Conservation (phyloP, 768 basidiomycete species). For the Rhizopogon roseolus region DNA sequence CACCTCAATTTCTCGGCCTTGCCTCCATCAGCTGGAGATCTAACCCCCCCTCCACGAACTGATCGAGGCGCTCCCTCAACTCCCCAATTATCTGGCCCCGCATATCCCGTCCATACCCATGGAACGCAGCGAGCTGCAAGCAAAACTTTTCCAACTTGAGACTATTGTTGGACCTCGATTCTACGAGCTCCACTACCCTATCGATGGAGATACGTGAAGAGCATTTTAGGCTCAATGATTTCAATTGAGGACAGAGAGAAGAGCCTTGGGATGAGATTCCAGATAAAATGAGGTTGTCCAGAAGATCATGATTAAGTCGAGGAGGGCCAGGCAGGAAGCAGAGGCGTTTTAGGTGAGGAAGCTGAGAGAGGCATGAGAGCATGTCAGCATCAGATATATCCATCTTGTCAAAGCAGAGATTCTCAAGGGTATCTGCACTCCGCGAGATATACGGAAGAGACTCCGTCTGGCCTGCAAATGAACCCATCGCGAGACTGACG, state of each 20-base stretch:
- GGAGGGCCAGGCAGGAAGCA: conserved; percentile 21
- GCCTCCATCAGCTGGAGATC: conserved; percentile 20
- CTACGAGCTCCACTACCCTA: conserved; percentile 17
- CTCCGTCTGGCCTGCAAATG: conserved; percentile 20
- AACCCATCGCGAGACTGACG: conserved; percentile 23
- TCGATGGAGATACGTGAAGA: conserved; percentile 19
- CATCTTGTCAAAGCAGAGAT: conserved; percentile 15
- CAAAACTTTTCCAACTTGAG: conserved; percentile 13
- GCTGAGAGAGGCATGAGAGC: conserved; percentile 16
- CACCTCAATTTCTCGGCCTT: conserved; percentile 6
- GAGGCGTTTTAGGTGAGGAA: conserved; percentile 13
- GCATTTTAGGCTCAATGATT: conserved; percentile 19
- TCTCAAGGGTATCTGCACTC: conserved; percentile 25
- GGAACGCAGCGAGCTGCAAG: conserved; percentile 21
- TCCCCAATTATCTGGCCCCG: conserved; percentile 22
- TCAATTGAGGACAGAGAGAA: conserved; percentile 18
- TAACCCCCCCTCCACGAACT: conserved; percentile 18
- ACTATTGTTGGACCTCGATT: conserved; percentile 14
- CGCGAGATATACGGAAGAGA: conserved; percentile 21
- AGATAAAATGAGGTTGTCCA: conserved; percentile 15
- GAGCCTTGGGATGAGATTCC: background rate
- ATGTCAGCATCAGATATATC: conserved; percentile 17
- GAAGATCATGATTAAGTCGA: conserved; percentile 26
- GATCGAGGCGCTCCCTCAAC: conserved; percentile 7
- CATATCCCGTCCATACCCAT: conserved; percentile 22